These are phyloP conservation scores for Dothideomycetidae sp. DNA, from an alignment of 2,329 filamentous ascomycete genomes.

Conservation along the genomic window DNA sequence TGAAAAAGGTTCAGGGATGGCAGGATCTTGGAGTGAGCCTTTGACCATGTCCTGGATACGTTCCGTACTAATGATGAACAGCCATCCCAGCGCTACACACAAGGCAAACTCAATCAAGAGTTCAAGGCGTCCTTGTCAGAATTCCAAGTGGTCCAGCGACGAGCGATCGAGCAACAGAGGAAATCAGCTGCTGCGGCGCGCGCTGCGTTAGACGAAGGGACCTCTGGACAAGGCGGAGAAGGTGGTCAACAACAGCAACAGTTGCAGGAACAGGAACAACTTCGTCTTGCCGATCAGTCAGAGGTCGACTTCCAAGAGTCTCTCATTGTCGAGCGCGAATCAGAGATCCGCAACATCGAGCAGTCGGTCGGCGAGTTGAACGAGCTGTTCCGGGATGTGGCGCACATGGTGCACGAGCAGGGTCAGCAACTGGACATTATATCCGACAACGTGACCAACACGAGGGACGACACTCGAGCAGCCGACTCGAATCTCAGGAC, in stretches of 20 bases:
- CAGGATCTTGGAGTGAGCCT: conserved; percentile 51
- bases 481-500: conserved; percentile 75
- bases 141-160: conserved; percentile 83
- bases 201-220: conserved; percentile 51
- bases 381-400: conserved; percentile 94
- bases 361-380: conserved; percentile 92
- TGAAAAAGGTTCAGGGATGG: conserved; percentile 80
- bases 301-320: conserved; percentile 97
- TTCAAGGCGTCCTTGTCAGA: conserved; percentile 80
- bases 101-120: conserved; percentile 86
- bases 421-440: conserved; percentile 80
- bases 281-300: conserved; percentile 73
- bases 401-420: conserved; percentile 90
- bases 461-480: conserved; percentile 65
- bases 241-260: conserved; percentile 41
- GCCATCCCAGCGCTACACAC: conserved; percentile 92
- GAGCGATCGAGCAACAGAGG: conserved; percentile 82
- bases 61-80: conserved; percentile 26
- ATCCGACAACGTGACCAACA: conserved; percentile 72
- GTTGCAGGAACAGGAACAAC: conserved; percentile 47
- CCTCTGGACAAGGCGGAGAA: conserved; percentile 22
- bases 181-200: conserved; percentile 73
- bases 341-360: conserved; percentile 95
- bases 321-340: conserved; percentile 88
- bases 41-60: background rate